Base-by-base conservation (phyloP, 2,329 filamentous ascomycete genomes). In the Arthrinium phaeospermum region DNA sequence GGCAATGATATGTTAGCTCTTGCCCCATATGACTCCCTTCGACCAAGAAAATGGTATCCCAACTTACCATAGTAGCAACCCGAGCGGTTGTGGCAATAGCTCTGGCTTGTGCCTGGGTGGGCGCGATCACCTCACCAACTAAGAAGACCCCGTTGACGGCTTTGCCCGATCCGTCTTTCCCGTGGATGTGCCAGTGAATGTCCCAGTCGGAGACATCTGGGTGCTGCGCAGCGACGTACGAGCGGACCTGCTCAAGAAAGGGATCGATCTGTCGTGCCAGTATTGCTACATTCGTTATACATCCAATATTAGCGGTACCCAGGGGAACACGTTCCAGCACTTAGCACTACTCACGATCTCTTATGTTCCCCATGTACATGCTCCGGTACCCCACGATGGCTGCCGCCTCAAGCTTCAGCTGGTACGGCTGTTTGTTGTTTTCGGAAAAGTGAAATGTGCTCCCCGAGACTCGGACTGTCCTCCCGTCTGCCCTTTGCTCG, bases 361-460 rank as follows among this genome's bases (percentile, higher is more conserved):
- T 75, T 49, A 88, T 78, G 27, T 79, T 82, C 0, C 87, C 87
- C 73, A 88, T 81, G 70, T 83, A 86, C 47, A 85, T 83, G 0
- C 83, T 81, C 4, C 85, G 81, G 73, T 84, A 85, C 1, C 87
- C 87, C 4, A 81, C 73, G 1, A 83, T 74, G 2, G 76, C 79
- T 0, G 83, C 86, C 0, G 81, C 86, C 75, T 89, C 86, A 0
- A 89, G 78, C 74, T 89, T 89, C 24, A 88, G 75, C 27, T 83
- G 83, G 73, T 88, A 88, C 12, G 78, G 78, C 44, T 47, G 69
- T 7, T 74, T 77, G 51, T 69, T 67, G 70, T 77, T 57, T 67
- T 77, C 22, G 71, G 79, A 76, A 61, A 75, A 79, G 46, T 78
- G 75, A 71, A 86, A 86, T 16, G 76, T 75, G 14, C 82, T 82